Conservation (phyloP, 1,284 basidiomycete species). For the Megacollybia platyphylla region DNA sequence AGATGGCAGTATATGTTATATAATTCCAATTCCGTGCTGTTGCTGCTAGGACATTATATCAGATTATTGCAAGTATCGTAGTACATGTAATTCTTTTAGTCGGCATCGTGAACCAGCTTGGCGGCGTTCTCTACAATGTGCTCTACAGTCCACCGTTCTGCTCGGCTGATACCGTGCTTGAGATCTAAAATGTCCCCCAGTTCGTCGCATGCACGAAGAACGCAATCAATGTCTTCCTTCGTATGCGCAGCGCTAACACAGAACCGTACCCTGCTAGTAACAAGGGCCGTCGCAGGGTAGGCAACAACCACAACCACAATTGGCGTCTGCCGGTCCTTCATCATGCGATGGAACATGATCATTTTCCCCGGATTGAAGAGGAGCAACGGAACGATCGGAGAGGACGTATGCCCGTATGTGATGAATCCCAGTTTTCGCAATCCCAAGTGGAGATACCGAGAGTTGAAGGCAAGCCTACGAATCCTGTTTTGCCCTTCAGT, state of each 20-base stretch:
- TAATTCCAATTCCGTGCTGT: slow-evolving; percentile 12
- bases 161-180: slow-evolving; percentile 50
- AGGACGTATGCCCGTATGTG: slow-evolving; percentile 85
- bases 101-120: slow-evolving; percentile 46
- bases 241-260: slow-evolving; percentile 93
- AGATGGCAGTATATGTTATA: slow-evolving; percentile 11
- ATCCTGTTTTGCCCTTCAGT: slow-evolving; percentile 76
- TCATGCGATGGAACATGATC: slow-evolving; percentile 80
- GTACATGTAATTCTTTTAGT: neutral
- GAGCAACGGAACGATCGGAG: slow-evolving; percentile 88
- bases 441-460: slow-evolving; percentile 82
- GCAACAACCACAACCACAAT: slow-evolving; percentile 86
- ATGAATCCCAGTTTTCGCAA: slow-evolving; percentile 94
- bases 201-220: slow-evolving; percentile 87
- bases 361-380: slow-evolving; percentile 94
- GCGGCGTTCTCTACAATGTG: slow-evolving; percentile 65
- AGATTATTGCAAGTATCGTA: neutral
- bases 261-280: slow-evolving; percentile 86
- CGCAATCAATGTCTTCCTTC: slow-evolving; percentile 88
- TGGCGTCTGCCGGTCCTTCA: slow-evolving; percentile 71
- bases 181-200: slow-evolving; percentile 81
- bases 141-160: slow-evolving; percentile 76
- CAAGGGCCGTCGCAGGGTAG: slow-evolving; percentile 88
- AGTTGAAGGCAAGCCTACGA: slow-evolving; percentile 88
- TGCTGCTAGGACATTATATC: slow-evolving; percentile 4